Evolutionary conservation across 495 filamentous ascomycete genomes (phyloP).

Genomic region (Penicillium ochrochloron): DNA sequence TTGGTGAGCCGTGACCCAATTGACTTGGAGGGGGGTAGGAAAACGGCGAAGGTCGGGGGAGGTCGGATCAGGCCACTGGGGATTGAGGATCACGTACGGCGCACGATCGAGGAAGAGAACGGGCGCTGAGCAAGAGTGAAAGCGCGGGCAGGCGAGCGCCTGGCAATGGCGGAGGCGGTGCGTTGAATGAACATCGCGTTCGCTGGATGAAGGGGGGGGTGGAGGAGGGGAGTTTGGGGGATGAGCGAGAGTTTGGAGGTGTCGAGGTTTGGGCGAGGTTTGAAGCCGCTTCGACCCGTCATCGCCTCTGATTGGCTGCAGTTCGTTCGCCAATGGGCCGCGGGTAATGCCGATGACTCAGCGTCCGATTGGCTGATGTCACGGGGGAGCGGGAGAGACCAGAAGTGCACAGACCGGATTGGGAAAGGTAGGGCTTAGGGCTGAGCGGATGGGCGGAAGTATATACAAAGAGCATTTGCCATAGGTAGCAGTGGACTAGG

Average conservation of each 20-base stretch:
- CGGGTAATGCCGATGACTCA: slow-evolving; percentile 40
- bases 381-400: slow-evolving; percentile 25
- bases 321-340: slow-evolving; percentile 16
- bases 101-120: slow-evolving; percentile 53
- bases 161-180: slow-evolving; percentile 71
- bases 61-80: slow-evolving; percentile 33
- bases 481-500: background rate
- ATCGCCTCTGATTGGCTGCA: slow-evolving; percentile 29
- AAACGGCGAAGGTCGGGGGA: slow-evolving; percentile 28
- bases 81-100: slow-evolving; percentile 48
- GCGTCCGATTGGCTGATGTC: slow-evolving; percentile 42
- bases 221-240: slow-evolving; percentile 32
- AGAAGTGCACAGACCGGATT: slow-evolving; percentile 32
- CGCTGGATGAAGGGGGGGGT: slow-evolving; percentile 27
- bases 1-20: slow-evolving; percentile 22
- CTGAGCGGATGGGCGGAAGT: background rate
- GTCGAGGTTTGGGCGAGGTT: slow-evolving; percentile 46
- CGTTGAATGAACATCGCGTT: slow-evolving; percentile 81
- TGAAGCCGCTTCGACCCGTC: slow-evolving; percentile 53
- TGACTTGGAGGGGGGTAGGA: slow-evolving; percentile 19
- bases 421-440: slow-evolving; percentile 41
- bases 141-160: slow-evolving; percentile 68
- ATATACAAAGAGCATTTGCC: slow-evolving; percentile 8
- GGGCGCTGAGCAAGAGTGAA: slow-evolving; percentile 49
- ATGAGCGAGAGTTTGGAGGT: slow-evolving; percentile 46